These are phyloP conservation scores for Speleostelium caveatum DNA, from an alignment of 78 protist species.

Conservation along the genomic window DNA sequence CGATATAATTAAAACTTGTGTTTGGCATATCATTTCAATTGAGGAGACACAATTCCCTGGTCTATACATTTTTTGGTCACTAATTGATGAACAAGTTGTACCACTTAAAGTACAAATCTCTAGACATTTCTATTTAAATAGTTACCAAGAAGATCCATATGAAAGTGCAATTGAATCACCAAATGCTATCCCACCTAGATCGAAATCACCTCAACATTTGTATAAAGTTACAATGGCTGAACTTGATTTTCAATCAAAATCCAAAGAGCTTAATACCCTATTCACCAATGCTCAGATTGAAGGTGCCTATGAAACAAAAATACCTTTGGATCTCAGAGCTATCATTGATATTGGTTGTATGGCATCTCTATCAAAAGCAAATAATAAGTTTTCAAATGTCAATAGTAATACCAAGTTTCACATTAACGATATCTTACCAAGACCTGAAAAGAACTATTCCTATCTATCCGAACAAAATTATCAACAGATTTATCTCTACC, in stretches of 20 bases:
- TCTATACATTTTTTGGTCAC: slow-evolving; percentile 54
- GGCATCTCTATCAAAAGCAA: neutral
- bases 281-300: slow-evolving; percentile 83
- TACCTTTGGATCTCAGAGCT: slow-evolving; percentile 87
- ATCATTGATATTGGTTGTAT: slow-evolving; percentile 83
- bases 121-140: slow-evolving; percentile 88
- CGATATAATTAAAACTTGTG: slow-evolving; percentile 30
- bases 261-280: slow-evolving; percentile 28
- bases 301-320: slow-evolving; percentile 91
- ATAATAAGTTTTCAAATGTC: neutral
- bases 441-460: neutral
- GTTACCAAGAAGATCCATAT: slow-evolving; percentile 28
- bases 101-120: slow-evolving; percentile 80
- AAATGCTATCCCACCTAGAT: slow-evolving; percentile 55
- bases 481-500: slow-evolving; percentile 54
- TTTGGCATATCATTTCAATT: slow-evolving; percentile 56
- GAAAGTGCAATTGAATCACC: neutral
- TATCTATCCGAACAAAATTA: slow-evolving; percentile 24
- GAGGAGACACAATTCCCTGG: slow-evolving; percentile 38
- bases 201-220: slow-evolving; percentile 25
- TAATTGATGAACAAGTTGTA: slow-evolving; percentile 55
- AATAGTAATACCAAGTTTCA: slow-evolving; percentile 25
- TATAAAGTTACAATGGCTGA: slow-evolving; percentile 73
- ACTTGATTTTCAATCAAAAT: slow-evolving; percentile 16
- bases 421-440: slow-evolving; percentile 29